These are phyloP conservation scores for Claviceps digitariae DNA, from an alignment of 2,329 filamentous ascomycete species.

Conservation along the genomic window DNA sequence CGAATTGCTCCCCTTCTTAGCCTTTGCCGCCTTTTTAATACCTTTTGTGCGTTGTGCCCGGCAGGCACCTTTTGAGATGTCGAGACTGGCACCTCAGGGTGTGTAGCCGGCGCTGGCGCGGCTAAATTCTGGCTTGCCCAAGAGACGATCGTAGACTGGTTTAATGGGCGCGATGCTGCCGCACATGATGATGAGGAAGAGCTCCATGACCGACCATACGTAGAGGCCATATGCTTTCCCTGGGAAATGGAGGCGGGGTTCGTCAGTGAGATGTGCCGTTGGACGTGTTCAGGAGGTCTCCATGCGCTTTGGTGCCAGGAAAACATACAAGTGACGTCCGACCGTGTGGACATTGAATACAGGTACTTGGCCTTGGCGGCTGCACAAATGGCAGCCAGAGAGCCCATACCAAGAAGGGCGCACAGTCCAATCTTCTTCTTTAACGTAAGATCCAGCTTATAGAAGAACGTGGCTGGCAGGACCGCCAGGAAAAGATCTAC, in stretches of 20 bases:
- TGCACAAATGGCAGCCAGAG: conserved; percentile 2
- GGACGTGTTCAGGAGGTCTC: too few relatives aligned
- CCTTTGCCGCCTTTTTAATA: too few relatives aligned
- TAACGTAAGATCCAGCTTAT: not conserved
- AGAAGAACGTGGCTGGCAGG: conserved; percentile 3
- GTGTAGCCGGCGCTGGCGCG: not conserved
- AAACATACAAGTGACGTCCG: conserved; percentile 3
- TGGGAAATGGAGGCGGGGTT: not conserved
- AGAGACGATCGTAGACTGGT: conserved; percentile 2
- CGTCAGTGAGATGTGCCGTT: too few relatives aligned
- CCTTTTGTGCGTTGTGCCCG: too few relatives aligned
- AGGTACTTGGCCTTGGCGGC: conserved; percentile 2
- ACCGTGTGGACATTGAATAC: not conserved
- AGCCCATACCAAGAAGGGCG: conserved; percentile 1
- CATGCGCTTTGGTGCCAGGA: too few relatives aligned
- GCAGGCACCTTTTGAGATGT: too few relatives aligned
- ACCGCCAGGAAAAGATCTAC: conserved; percentile 3
- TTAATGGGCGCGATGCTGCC: conserved; percentile 5
- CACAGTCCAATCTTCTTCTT: conserved; percentile 3
- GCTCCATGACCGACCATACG: conserved; percentile 3
- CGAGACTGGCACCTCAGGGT: not conserved
- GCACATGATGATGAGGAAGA: conserved; percentile 6
- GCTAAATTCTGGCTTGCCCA: not conserved
- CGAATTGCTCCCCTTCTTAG: too few relatives aligned
- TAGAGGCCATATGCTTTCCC: conserved; percentile 1